Conservation (phyloP, 1,284 basidiomycete species). For the Ganoderma resinaceum region DNA sequence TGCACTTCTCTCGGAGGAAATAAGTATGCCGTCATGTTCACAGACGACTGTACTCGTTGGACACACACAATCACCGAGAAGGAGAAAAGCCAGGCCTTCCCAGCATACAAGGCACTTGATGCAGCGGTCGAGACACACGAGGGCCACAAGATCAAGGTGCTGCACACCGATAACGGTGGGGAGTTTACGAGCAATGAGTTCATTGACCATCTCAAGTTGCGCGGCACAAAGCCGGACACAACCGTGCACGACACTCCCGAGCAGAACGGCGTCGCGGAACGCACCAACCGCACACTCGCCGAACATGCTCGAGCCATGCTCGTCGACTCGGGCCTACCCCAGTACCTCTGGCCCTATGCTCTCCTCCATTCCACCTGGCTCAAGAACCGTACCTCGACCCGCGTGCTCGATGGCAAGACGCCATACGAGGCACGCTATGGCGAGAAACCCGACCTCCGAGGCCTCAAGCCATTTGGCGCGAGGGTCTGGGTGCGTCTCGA, state of each 20-base stretch:
- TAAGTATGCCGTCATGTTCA: constrained; percentile 39
- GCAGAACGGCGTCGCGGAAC: not conserved
- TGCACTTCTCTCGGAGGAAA: constrained; percentile 35
- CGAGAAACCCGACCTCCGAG: not conserved
- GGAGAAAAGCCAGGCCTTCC: constrained; percentile 34
- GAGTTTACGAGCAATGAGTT: constrained; percentile 18
- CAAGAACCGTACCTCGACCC: not conserved
- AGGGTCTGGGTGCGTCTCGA: not conserved
- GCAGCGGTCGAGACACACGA: constrained; percentile 26
- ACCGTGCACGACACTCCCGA: not conserved
- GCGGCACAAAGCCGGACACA: not conserved
- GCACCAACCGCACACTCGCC: not conserved
- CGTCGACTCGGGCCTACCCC: not conserved
- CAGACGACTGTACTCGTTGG: constrained; percentile 35
- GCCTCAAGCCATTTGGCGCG: not conserved
- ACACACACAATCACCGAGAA: constrained; percentile 28
- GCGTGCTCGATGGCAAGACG: not conserved
- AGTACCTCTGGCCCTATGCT: not conserved
- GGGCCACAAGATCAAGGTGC: constrained; percentile 4
- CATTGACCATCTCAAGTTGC: not conserved
- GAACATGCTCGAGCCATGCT: not conserved
- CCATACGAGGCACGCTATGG: not conserved
- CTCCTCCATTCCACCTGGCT: not conserved
- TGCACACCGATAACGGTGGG: constrained; percentile 1
- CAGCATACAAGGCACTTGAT: constrained; percentile 26